These are phyloP conservation scores for Acer negundo DNA, from an alignment of 345 rosid genomes.

Conservation along the genomic window DNA sequence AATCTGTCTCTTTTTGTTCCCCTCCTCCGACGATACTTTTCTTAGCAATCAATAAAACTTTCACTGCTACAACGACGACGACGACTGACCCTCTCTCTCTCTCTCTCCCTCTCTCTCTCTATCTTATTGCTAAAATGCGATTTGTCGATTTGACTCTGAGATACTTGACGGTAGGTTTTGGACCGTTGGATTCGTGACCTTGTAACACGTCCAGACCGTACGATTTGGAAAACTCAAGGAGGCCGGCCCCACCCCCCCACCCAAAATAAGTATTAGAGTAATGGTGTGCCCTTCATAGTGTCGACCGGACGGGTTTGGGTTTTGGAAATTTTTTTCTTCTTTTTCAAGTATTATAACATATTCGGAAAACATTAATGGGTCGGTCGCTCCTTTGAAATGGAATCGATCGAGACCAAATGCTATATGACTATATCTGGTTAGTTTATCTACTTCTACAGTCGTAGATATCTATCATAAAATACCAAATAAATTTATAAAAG, in stretches of 20 bases:
- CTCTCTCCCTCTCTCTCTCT: not conserved
- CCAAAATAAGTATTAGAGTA: too few species aligned
- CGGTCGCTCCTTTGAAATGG: too few species aligned
- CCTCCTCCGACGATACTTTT: conserved; percentile 16
- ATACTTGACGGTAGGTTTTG: not conserved
- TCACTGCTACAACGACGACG: not conserved
- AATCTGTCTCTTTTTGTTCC: not conserved
- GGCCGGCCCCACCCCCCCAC: conserved; percentile 18
- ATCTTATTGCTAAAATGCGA: not conserved
- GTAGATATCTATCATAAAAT: too few species aligned
- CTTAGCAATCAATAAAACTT: conserved; percentile 13
- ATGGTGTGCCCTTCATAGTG: not conserved
- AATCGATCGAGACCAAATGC: too few species aligned
- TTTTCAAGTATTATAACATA: too few species aligned
- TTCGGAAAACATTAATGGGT: too few species aligned
- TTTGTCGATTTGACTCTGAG: conserved; percentile 3
- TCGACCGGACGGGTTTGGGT: not conserved
- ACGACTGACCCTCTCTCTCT: not conserved
- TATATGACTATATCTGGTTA: too few species aligned
- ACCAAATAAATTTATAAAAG: too few species aligned
- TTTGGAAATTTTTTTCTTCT: too few species aligned
- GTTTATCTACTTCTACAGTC: too few species aligned
- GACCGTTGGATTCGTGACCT: conserved; percentile 9
- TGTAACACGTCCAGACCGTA: not conserved
- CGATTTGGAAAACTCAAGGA: not conserved